These are phyloP conservation scores for Xylaria telfairii DNA, from an alignment of 495 filamentous ascomycete genomes.

Conservation along the genomic window DNA sequence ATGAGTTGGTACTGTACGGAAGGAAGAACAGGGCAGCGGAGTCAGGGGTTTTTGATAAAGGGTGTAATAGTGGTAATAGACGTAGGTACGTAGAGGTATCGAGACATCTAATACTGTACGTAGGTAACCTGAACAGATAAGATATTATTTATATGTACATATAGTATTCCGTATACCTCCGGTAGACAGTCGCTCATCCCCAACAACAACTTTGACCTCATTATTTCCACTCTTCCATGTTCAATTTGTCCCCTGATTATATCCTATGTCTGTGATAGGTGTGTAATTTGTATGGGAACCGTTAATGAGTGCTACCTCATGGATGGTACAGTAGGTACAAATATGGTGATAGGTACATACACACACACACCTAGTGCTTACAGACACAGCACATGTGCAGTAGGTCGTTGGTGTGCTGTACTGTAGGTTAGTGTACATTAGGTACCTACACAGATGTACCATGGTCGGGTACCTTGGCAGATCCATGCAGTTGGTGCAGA, in stretches of 20 bases:
- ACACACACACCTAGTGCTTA: no score
- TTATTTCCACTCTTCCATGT: background rate
- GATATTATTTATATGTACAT: no score
- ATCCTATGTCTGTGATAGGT: background rate
- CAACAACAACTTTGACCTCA: background rate
- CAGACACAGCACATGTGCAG: no score
- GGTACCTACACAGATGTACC: background rate
- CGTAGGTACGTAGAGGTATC: no score
- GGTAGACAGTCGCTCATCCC: no score
- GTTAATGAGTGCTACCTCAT: background rate
- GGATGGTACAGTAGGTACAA: no score
- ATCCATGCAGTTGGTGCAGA: constrained; percentile 10
- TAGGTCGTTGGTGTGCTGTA: no score
- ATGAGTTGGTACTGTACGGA: background rate
- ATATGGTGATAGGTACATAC: no score
- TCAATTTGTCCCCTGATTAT: background rate
- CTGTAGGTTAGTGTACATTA: background rate
- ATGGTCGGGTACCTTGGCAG: background rate
- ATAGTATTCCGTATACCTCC: no score
- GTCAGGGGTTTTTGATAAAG: constrained; percentile 5
- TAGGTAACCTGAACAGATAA: no score
- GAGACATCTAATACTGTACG: background rate
- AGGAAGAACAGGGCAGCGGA: background rate
- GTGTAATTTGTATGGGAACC: background rate
- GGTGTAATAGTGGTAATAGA: no score